A percentile compares a stretch with the other conserved stretches of the same genome.
phyloP scores from a whole-genome alignment of 2,329 filamentous ascomycete species.

The Ophiostoma perfectum region DNA sequence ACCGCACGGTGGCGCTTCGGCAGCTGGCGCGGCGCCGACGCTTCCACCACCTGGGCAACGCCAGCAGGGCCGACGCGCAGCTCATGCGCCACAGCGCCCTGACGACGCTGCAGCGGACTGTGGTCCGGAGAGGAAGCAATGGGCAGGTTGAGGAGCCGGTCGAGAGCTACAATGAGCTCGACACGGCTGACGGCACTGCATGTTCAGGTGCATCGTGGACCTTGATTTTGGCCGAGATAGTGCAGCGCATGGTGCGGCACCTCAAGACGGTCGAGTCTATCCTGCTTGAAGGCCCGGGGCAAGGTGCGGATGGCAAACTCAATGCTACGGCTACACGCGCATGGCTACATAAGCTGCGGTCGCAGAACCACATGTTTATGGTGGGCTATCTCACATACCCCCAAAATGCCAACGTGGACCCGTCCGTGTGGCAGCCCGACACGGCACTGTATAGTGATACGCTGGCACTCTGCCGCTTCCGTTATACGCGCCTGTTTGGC shows the following conservation, averaged over 20 bases:
- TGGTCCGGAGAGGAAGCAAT: slow-evolving; percentile 22
- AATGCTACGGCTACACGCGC: slow-evolving; percentile 30
- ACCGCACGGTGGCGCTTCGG: slow-evolving; percentile 31
- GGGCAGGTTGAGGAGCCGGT: not conserved
- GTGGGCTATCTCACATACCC: slow-evolving; percentile 45
- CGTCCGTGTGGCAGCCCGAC: slow-evolving; percentile 31
- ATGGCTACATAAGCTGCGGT: slow-evolving; percentile 35
- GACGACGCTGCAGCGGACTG: slow-evolving; percentile 30
- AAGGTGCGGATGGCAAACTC: slow-evolving; percentile 19
- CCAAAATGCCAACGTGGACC: not conserved
- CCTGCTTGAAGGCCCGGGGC: slow-evolving; percentile 25
- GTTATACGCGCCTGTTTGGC: slow-evolving; percentile 37
- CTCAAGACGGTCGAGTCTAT: slow-evolving; percentile 33
- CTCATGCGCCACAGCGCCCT: slow-evolving; percentile 35
- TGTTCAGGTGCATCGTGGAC: slow-evolving; percentile 44
- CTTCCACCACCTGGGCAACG: slow-evolving; percentile 35
- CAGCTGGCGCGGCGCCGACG: slow-evolving; percentile 37
- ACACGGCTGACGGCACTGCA: slow-evolving; percentile 12
- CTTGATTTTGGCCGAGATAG: slow-evolving; percentile 39
- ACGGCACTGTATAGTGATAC: slow-evolving; percentile 36
- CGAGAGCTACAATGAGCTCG: not conserved
- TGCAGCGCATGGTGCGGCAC: slow-evolving; percentile 36
- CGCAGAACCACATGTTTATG: slow-evolving; percentile 40
- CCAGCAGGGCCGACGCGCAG: slow-evolving; percentile 33
- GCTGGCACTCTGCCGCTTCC: slow-evolving; percentile 39